phyloP scores from a whole-genome alignment of 139 green algal species.

The Microglena sp. region DNA sequence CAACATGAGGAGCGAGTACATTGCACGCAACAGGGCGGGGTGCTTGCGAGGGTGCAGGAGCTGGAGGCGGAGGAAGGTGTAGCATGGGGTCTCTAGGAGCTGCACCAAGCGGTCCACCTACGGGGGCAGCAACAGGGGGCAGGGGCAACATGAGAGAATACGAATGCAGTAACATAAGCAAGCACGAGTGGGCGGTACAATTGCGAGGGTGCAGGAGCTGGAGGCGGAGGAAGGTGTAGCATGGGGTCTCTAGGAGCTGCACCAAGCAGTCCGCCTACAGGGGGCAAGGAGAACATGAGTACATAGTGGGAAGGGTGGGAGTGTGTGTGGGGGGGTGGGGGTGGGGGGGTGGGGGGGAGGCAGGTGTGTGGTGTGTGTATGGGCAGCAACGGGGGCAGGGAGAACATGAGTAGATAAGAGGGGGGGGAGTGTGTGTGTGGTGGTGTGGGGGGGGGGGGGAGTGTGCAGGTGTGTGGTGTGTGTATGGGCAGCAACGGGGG shows the following conservation, averaged over 20 bases:
- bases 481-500: no score
- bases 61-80: slow-evolving; percentile 84
- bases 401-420: no score
- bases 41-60: slow-evolving; percentile 68
- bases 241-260: slow-evolving; percentile 28
- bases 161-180: background rate
- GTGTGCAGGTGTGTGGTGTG: no score
- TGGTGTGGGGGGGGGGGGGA: no score
- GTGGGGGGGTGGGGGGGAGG: no score
- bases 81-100: slow-evolving; percentile 87
- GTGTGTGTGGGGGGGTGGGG: no score
- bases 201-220: background rate
- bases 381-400: no score
- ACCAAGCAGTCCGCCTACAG: slow-evolving; percentile 68
- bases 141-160: background rate
- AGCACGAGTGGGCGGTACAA: background rate
- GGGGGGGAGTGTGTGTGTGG: no score
- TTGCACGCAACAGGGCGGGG: slow-evolving; percentile 56
- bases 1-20: slow-evolving; percentile 91
- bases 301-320: no score
- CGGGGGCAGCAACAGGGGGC: slow-evolving; percentile 9
- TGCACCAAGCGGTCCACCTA: slow-evolving; percentile 80
- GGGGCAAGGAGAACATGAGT: no score
- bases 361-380: no score
- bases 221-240: background rate